Evolutionary conservation across 345 rosid genomes (phyloP).

Genomic region (Populus deltoides): DNA sequence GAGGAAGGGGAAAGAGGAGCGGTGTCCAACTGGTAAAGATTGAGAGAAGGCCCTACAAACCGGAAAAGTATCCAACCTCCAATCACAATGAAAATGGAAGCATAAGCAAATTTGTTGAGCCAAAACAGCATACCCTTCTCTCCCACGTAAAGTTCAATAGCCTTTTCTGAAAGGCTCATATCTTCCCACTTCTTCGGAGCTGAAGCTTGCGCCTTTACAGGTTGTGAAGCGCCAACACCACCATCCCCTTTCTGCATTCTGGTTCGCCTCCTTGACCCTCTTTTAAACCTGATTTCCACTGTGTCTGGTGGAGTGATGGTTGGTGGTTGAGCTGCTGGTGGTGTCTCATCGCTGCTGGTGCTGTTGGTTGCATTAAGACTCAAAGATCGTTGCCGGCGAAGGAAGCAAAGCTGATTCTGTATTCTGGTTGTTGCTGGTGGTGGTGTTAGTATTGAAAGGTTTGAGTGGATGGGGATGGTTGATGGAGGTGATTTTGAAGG

Average conservation of each 20-base stretch:
- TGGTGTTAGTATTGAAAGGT: conserved; percentile 17
- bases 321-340: conserved; percentile 31
- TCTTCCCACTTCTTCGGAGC: conserved; percentile 77
- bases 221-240: background rate
- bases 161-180: conserved; percentile 63
- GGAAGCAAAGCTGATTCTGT: conserved; percentile 22
- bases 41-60: conserved; percentile 81
- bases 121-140: conserved; percentile 76
- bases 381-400: conserved; percentile 14
- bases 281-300: conserved; percentile 51
- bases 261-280: conserved; percentile 48
- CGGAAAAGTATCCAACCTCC: conserved; percentile 93
- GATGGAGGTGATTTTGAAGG: conserved; percentile 39
- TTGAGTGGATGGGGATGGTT: conserved; percentile 17
- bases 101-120: conserved; percentile 85
- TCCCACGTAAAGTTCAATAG: conserved; percentile 64
- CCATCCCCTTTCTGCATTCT: conserved; percentile 25
- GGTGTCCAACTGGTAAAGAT: conserved; percentile 82
- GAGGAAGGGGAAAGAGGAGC: conserved; percentile 70
- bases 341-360: conserved; percentile 22
- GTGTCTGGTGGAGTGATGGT: conserved; percentile 41
- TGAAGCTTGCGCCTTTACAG: conserved; percentile 19
- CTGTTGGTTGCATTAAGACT: conserved; percentile 34
- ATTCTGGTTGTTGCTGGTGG: background rate
- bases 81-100: conserved; percentile 76